A percentile compares a stretch with the other conserved stretches of the same genome.
Evolutionary conservation across 306 rosid species (phyloP).

Genomic region (Cicer arietinum): DNA sequence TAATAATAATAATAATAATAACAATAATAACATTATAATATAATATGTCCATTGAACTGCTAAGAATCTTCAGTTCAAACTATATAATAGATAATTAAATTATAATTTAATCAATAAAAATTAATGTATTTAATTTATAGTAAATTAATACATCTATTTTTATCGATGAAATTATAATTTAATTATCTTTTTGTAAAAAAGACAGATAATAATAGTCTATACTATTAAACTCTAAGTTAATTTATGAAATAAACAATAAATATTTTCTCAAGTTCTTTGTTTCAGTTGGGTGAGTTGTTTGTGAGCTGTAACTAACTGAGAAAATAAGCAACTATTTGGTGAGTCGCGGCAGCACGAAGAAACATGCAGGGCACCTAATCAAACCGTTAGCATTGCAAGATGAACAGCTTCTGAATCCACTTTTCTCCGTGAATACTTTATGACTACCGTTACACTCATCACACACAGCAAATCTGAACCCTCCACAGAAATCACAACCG

Average conservation of each 20-base stretch:
- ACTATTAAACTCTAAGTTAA: constrained; percentile 7
- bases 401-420: constrained; percentile 62
- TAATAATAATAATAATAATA: no score
- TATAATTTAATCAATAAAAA: no score
- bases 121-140: no score
- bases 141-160: no score
- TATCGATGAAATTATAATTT: no score
- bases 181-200: no score
- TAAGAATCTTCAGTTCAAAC: no score
- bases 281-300: constrained; percentile 29
- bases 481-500: constrained; percentile 69
- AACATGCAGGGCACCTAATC: constrained; percentile 69
- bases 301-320: constrained; percentile 39
- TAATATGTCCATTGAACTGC: no score
- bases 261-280: neutral
- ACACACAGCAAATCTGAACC: constrained; percentile 70
- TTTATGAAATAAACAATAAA: constrained; percentile 27
- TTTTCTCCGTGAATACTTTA: constrained; percentile 61
- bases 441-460: constrained; percentile 79
- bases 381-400: constrained; percentile 75
- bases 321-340: constrained; percentile 20
- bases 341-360: constrained; percentile 48
- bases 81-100: no score
- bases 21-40: no score
- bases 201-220: no score